Evolutionary conservation across 805 yeast genomes (phyloP).

Genomic region (Suhomyces faveliae): DNA sequence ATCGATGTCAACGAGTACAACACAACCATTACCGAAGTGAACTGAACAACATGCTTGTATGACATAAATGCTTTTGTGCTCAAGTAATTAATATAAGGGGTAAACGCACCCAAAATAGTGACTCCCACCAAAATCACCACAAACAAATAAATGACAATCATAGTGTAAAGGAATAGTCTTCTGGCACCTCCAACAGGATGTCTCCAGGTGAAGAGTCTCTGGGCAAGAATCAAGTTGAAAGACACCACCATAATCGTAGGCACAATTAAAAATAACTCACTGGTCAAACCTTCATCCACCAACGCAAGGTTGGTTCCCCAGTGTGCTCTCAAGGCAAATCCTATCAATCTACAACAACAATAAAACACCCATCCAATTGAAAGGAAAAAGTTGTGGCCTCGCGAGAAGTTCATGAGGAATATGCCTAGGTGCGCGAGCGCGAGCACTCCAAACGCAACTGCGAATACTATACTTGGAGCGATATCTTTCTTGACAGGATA

Average conservation of each 20-base stretch:
- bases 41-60: constrained; percentile 43
- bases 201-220: constrained; percentile 72
- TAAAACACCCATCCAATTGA: constrained; percentile 54
- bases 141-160: constrained; percentile 50
- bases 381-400: constrained; percentile 64
- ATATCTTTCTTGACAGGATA: constrained; percentile 56
- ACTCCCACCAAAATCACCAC: constrained; percentile 59
- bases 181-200: constrained; percentile 69
- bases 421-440: constrained; percentile 45
- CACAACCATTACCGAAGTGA: constrained; percentile 28
- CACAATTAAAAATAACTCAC: constrained; percentile 45
- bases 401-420: constrained; percentile 44
- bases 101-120: constrained; percentile 62
- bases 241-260: constrained; percentile 62
- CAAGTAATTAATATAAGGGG: constrained; percentile 59
- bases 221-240: constrained; percentile 63
- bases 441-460: constrained; percentile 51
- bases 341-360: constrained; percentile 52
- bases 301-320: constrained; percentile 44
- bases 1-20: constrained; percentile 55
- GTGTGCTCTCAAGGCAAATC: constrained; percentile 54
- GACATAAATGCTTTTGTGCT: constrained; percentile 42
- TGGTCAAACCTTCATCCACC: constrained; percentile 13
- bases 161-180: constrained; percentile 46
- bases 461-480: constrained; percentile 60